phyloP scores from a whole-genome alignment of 345 rosid species.

The Eucalyptus erythrocorys region DNA sequence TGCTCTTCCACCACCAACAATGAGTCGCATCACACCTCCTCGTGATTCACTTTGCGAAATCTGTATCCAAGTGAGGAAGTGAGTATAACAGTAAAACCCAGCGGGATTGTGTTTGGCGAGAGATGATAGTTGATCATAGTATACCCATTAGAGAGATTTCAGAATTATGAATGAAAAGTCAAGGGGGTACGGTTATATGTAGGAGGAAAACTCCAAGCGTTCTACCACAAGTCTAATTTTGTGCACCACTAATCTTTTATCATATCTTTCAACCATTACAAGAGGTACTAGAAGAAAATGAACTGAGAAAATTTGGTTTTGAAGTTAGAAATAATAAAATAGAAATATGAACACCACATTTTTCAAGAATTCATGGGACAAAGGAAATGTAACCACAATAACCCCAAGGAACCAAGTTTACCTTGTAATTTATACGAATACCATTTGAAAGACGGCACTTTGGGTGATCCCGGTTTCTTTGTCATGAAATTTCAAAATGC shows the following conservation, averaged over 20 bases:
- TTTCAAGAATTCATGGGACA: background rate
- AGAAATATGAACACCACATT: background rate
- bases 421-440: slow-evolving; percentile 85
- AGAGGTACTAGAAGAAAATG: background rate
- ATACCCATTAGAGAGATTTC: background rate
- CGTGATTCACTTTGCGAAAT: slow-evolving; percentile 70
- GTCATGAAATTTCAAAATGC: slow-evolving; percentile 54
- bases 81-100: background rate
- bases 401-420: background rate
- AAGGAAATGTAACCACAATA: background rate
- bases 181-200: background rate
- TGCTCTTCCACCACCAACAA: slow-evolving; percentile 99
- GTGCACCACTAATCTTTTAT: background rate
- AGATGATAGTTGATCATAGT: background rate
- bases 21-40: slow-evolving; percentile 96
- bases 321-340: background rate
- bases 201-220: background rate
- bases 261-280: background rate
- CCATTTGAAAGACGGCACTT: slow-evolving; percentile 87
- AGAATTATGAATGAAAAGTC: background rate
- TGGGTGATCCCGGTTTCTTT: slow-evolving; percentile 84
- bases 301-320: background rate
- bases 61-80: slow-evolving; percentile 15
- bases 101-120: background rate
- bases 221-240: background rate